Conservation (phyloP, 1,139 yeast species). For the Pichia sp. region DNA sequence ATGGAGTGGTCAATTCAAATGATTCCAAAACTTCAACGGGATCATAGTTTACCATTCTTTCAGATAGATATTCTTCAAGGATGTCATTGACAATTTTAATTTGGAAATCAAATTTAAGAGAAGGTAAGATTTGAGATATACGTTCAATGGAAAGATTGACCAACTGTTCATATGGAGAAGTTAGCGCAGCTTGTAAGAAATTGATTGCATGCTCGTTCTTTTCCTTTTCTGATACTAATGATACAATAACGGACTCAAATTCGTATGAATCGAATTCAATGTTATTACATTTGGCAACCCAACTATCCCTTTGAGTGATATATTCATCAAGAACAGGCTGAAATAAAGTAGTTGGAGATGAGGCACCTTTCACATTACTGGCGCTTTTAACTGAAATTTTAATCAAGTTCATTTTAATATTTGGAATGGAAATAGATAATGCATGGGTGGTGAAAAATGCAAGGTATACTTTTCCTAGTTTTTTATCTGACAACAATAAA, state of each 20-base stretch:
- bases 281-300: slow-evolving; percentile 36
- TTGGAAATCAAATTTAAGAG: slow-evolving; percentile 51
- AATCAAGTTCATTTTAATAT: slow-evolving; percentile 35
- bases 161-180: slow-evolving; percentile 41
- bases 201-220: slow-evolving; percentile 47
- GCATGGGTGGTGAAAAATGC: slow-evolving; percentile 47
- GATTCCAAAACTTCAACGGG: slow-evolving; percentile 47
- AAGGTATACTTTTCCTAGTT: slow-evolving; percentile 34
- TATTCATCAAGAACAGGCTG: slow-evolving; percentile 32
- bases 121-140: slow-evolving; percentile 43
- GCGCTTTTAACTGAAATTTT: slow-evolving; percentile 28
- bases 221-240: slow-evolving; percentile 51
- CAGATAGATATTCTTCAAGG: slow-evolving; percentile 43
- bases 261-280: slow-evolving; percentile 42
- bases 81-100: slow-evolving; percentile 49
- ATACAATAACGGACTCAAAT: slow-evolving; percentile 49
- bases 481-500: slow-evolving; percentile 31
- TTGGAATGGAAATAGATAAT: slow-evolving; percentile 34
- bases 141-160: slow-evolving; percentile 38
- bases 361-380: slow-evolving; percentile 27
- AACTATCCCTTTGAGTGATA: slow-evolving; percentile 33
- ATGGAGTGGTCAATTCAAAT: slow-evolving; percentile 36
- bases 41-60: slow-evolving; percentile 32
- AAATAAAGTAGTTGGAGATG: slow-evolving; percentile 32
- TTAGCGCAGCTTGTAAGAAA: slow-evolving; percentile 49